A percentile compares a stretch with the other conserved stretches of the same genome.
Evolutionary conservation across 192 early-diverging fungal species (phyloP).

Genomic region (Entomortierella lignicola): DNA sequence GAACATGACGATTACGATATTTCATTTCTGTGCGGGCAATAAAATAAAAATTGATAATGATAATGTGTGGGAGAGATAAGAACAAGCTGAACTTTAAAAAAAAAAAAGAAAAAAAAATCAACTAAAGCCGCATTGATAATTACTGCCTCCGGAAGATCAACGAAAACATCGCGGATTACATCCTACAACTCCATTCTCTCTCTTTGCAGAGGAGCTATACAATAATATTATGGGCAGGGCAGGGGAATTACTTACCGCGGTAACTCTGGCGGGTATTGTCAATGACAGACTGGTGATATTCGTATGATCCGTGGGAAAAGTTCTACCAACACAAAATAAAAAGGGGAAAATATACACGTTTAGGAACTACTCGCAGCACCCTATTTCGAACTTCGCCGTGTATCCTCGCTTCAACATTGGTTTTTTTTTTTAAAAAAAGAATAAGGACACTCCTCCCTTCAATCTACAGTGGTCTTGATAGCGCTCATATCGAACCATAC

Average conservation of each 20-base stretch:
- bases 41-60: not conserved
- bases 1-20: not conserved
- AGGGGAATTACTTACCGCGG: constrained; percentile 47
- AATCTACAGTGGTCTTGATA: too few relatives aligned
- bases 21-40: not conserved
- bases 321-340: constrained; percentile 17
- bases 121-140: too few relatives aligned
- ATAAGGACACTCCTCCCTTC: too few relatives aligned
- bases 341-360: not conserved
- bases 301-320: constrained; percentile 72
- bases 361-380: not conserved
- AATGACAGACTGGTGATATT: constrained; percentile 74
- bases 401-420: too few relatives aligned
- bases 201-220: not conserved
- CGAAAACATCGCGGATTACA: not conserved
- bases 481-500: too few relatives aligned
- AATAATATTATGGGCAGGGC: not conserved
- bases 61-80: constrained; percentile 10
- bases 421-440: too few relatives aligned
- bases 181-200: not conserved
- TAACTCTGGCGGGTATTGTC: constrained; percentile 65
- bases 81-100: not conserved
- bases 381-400: not conserved
- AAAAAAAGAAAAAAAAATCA: too few relatives aligned
- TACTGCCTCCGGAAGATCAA: not conserved